Evolutionary conservation across 129 eudicot genomes (phyloP).

Genomic region (Erigeron canadensis): DNA sequence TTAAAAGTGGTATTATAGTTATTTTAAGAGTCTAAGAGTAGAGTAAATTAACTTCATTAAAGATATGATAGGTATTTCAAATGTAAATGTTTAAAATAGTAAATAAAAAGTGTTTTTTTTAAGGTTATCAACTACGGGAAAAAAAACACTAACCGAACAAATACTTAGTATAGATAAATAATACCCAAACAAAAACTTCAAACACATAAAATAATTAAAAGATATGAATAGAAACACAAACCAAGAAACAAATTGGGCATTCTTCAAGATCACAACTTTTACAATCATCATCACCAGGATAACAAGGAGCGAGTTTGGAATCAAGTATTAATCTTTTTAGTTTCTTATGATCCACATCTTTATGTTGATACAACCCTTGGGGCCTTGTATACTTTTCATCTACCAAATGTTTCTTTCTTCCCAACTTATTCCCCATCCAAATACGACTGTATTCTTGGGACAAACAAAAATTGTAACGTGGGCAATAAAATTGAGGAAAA

Average conservation of each 20-base stretch:
- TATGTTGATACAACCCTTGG: slow-evolving; percentile 73
- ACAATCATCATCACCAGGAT: slow-evolving; percentile 79
- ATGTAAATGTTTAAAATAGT: too few relatives aligned
- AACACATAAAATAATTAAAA: not conserved
- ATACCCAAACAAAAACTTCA: not conserved
- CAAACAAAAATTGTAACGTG: too few relatives aligned
- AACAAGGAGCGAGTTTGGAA: slow-evolving; percentile 74
- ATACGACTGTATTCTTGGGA: not conserved
- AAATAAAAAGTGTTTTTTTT: too few relatives aligned
- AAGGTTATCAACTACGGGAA: too few relatives aligned
- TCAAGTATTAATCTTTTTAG: slow-evolving; percentile 69
- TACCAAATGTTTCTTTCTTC: slow-evolving; percentile 60
- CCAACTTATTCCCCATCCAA: slow-evolving; percentile 71
- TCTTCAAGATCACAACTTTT: slow-evolving; percentile 55
- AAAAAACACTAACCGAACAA: too few relatives aligned
- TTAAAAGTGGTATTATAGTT: too few relatives aligned
- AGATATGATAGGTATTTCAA: too few relatives aligned
- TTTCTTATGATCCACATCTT: slow-evolving; percentile 76
- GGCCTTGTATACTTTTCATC: slow-evolving; percentile 77
- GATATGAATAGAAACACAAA: slow-evolving; percentile 27
- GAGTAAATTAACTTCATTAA: too few relatives aligned
- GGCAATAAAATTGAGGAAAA: too few relatives aligned
- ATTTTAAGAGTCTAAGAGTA: too few relatives aligned
- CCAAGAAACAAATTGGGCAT: slow-evolving; percentile 87
- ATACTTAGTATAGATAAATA: too few relatives aligned